Conservation (phyloP, 257 asterid genomes). For the Nemophila menziesii region DNA sequence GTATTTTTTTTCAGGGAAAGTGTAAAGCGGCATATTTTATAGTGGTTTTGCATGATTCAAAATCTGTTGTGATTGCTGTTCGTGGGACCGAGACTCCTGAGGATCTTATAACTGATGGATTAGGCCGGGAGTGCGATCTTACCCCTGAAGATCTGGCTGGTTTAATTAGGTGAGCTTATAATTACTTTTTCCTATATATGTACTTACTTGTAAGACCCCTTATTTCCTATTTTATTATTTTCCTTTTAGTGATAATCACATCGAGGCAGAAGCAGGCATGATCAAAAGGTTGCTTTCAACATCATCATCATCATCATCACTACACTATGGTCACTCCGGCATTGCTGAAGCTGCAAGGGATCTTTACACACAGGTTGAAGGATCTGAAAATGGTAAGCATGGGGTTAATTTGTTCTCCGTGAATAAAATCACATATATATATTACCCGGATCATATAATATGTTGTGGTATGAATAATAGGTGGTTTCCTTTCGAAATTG, state of each 20-base stretch:
- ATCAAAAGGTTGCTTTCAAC: slow-evolving; percentile 7
- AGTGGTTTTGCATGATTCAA: slow-evolving; percentile 18
- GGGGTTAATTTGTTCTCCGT: too few relatives aligned
- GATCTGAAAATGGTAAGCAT: slow-evolving; percentile 13
- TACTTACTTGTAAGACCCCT: not conserved
- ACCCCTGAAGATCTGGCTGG: slow-evolving; percentile 16
- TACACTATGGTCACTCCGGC: slow-evolving; percentile 23
- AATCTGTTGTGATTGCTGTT: slow-evolving; percentile 22
- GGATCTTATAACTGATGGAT: slow-evolving; percentile 26
- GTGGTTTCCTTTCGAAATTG: slow-evolving; percentile 23
- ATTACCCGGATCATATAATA: not conserved
- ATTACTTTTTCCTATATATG: not conserved
- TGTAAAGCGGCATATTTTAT: slow-evolving; percentile 26
- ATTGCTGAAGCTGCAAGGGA: slow-evolving; percentile 24
- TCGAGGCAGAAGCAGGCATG: slow-evolving; percentile 1
- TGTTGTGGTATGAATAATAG: not conserved
- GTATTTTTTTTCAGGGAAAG: slow-evolving; percentile 12
- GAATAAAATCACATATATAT: too few relatives aligned
- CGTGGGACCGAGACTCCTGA: slow-evolving; percentile 31
- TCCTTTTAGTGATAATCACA: slow-evolving; percentile 4
- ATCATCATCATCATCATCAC: slow-evolving; percentile 8
- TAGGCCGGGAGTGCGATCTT: slow-evolving; percentile 21
- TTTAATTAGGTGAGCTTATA: slow-evolving; percentile 10
- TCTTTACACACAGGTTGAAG: slow-evolving; percentile 21
- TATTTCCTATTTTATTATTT: not conserved